Conservation (phyloP, 2,329 filamentous ascomycete species). For the Colletotrichum higginsianum region DNA sequence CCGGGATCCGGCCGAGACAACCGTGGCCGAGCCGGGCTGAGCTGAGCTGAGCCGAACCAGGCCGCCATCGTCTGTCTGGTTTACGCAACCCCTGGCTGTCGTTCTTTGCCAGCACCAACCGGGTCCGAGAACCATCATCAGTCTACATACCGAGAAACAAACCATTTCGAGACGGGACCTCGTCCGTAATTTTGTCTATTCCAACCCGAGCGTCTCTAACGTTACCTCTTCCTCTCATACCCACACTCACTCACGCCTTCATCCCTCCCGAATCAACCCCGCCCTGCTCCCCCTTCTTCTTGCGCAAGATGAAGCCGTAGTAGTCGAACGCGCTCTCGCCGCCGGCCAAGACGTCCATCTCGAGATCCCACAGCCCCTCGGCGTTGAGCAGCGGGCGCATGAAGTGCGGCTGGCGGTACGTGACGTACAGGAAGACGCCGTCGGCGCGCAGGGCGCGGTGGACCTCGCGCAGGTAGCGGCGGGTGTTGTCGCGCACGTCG, state of each 20-base stretch:
- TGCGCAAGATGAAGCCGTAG: constrained; percentile 60
- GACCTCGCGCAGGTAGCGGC: constrained; percentile 66
- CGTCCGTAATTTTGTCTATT: background rate
- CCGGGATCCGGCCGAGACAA: too few relatives aligned
- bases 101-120: too few relatives aligned
- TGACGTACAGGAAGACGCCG: constrained; percentile 67
- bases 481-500: constrained; percentile 63
- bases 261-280: background rate
- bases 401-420: constrained; percentile 69
- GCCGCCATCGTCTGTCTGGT: too few relatives aligned
- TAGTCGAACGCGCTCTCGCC: constrained; percentile 63
- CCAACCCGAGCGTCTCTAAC: background rate
- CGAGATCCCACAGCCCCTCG: constrained; percentile 58
- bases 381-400: constrained; percentile 62
- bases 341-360: constrained; percentile 58
- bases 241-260: fast-evolving
- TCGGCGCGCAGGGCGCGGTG: constrained; percentile 62
- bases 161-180: background rate
- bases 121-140: background rate
- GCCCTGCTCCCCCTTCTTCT: constrained; percentile 48
- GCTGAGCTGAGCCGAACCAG: too few relatives aligned
- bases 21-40: too few relatives aligned
- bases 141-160: too few relatives aligned
- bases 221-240: too few relatives aligned
- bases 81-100: too few relatives aligned